Evolutionary conservation across 108 stramenopile species (phyloP), one percentile per base, ranked within the genome.

Genomic region (Skeletonema menzelii): DNA sequence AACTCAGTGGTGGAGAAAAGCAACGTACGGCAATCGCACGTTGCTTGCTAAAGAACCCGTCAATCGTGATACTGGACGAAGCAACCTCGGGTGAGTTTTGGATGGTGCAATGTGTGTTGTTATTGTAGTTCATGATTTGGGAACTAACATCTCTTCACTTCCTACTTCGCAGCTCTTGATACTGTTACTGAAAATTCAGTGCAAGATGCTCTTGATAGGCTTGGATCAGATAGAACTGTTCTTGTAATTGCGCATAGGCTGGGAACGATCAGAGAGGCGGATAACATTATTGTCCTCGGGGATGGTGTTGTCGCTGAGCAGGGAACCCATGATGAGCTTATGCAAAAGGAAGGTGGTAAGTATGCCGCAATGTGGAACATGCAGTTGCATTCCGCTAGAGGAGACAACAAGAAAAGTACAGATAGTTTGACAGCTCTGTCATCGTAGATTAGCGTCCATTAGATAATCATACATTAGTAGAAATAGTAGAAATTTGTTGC

Each of bases 161-260:
- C 47, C 62, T 13, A 38, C 1, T 82, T 77, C n/a, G 74, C 77
- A 13, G 85, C 89, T 13, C 77, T 88, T 28, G 97, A 98, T 79
- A 91, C 91, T 24, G 31, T 96, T 8, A 94, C 92, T 7, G 97
- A 98, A 72, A 87, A 83, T 34, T 84, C 84, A 22, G 93, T 98
- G 15, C 97, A 99, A 72, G 97, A 99, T 67, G 99, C 99, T 19
- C 85, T 99, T 27, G 97, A 99, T 84, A 78, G 87, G 19, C 77
- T 98, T 34, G 93, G 91, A 17, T 73, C 70, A 15, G 82, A 96
- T 27, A 77, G 98, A 6, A 99, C 99, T 10, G 89, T 90, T 17
- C 47, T 99, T 38, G 95, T 98, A n/a, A 98, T 99, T 80, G 99
- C 99, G 0, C 99, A 99, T 80, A 82, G 99, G 58, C 75, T 99